These are phyloP conservation scores for Brassica carinata DNA, from an alignment of 345 rosid species.

Conservation along the genomic window DNA sequence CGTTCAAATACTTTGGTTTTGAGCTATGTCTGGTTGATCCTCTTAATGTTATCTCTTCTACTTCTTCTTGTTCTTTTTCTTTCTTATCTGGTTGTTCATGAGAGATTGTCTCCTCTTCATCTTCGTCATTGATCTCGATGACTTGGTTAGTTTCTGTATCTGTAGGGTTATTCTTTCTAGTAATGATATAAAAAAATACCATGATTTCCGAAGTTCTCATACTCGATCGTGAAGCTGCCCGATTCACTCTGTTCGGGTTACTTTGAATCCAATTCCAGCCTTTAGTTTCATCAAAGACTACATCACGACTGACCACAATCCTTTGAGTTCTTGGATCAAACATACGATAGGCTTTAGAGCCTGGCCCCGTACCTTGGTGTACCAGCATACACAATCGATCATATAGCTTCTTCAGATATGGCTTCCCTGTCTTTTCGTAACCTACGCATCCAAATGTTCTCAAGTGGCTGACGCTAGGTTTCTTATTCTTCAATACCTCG, in stretches of 20 bases:
- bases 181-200: neutral
- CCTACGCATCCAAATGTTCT: neutral
- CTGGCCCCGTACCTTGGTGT: neutral
- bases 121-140: too few relatives aligned
- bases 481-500: neutral
- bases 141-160: neutral
- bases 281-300: neutral
- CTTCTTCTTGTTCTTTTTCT: neutral
- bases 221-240: neutral
- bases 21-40: neutral
- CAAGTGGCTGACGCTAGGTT: neutral
- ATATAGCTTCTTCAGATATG: neutral
- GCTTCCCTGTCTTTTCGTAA: neutral
- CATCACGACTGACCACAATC: neutral
- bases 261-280: neutral
- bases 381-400: neutral
- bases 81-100: too few relatives aligned
- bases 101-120: too few relatives aligned
- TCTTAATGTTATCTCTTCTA: neutral
- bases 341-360: neutral
- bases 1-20: neutral
- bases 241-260: too few relatives aligned
- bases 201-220: neutral
- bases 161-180: neutral
- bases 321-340: neutral